Conservation (phyloP, 345 rosid species). For the Euphorbia lathyris region DNA sequence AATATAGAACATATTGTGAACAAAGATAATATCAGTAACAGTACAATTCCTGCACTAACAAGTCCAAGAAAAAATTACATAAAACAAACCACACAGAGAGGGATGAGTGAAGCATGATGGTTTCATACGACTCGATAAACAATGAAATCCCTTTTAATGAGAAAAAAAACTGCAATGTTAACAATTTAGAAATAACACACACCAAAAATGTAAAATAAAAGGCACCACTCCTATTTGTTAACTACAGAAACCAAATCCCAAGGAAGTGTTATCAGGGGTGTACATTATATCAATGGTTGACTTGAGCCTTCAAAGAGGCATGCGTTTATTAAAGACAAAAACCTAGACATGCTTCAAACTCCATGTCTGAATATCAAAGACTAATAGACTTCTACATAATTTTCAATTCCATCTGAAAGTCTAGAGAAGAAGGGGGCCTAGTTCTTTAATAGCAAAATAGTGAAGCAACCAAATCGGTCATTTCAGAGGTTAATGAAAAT, state of each 20-base stretch:
- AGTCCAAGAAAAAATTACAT: constrained; percentile 9
- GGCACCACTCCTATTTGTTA: not conserved
- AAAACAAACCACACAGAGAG: not conserved
- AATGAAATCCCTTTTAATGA: not conserved
- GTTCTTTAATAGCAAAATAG: constrained; percentile 5
- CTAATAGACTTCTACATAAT: not conserved
- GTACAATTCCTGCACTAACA: not conserved
- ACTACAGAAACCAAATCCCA: not conserved
- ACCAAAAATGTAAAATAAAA: not conserved
- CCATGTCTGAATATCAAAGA: not conserved
- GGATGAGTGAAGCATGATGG: not conserved
- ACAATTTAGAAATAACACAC: not conserved
- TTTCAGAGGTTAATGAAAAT: not conserved
- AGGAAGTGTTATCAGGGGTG: not conserved
- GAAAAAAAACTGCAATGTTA: not conserved
- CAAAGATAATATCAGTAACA: constrained; percentile 4
- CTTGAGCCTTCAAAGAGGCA: not conserved
- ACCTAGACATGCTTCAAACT: not conserved
- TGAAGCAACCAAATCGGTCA: not conserved
- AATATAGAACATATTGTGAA: not conserved
- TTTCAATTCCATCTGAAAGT: not conserved
- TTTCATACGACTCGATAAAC: not conserved
- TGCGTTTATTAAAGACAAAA: not conserved
- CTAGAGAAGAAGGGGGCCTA: not conserved
- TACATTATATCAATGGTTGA: not conserved